A percentile compares a stretch with the other conserved stretches of the same genome.
Conservation (phyloP, 208 protist genomes). For the Acanthamoeba comandoni region DNA sequence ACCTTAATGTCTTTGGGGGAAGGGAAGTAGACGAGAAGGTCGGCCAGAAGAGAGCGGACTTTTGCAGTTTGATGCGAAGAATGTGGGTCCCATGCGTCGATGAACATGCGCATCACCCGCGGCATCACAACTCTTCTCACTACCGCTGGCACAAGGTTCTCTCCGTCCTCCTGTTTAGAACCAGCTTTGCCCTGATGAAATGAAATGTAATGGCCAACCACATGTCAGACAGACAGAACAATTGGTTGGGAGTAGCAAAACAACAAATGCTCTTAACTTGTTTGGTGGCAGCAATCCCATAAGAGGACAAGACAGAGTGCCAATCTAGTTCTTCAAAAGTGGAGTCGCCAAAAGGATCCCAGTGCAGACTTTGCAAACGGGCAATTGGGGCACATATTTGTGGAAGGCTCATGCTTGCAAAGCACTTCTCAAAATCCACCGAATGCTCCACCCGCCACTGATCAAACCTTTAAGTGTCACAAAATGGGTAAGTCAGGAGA, state of each 20-base stretch:
- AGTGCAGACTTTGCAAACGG: neutral
- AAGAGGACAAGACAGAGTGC: slow-evolving; percentile 14
- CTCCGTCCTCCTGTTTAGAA: slow-evolving; percentile 6
- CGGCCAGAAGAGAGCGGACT: slow-evolving; percentile 1
- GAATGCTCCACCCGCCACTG: slow-evolving; percentile 33
- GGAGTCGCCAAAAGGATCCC: slow-evolving; percentile 1
- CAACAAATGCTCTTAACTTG: neutral
- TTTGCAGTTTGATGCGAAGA: slow-evolving; percentile 13
- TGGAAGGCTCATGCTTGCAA: neutral
- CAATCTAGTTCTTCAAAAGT: slow-evolving; percentile 36
- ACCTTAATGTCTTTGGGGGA: slow-evolving; percentile 21
- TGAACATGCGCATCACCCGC: neutral
- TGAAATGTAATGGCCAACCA: neutral
- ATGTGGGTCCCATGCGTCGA: slow-evolving; percentile 29
- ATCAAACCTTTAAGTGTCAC: no score
- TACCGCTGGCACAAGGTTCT: slow-evolving; percentile 29
- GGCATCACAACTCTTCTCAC: slow-evolving; percentile 33
- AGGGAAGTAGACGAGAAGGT: slow-evolving; percentile 31
- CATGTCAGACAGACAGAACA: neutral
- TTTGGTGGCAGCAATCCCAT: neutral
- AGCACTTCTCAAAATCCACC: slow-evolving; percentile 31
- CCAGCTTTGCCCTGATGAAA: neutral
- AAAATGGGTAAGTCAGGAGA: no score
- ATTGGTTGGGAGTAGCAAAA: neutral
- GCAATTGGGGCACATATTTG: slow-evolving; percentile 23